A percentile compares a stretch with the other conserved stretches of the same genome.
phyloP scores from a whole-genome alignment of 148 eudicot genomes.

The Limonium bicolor region DNA sequence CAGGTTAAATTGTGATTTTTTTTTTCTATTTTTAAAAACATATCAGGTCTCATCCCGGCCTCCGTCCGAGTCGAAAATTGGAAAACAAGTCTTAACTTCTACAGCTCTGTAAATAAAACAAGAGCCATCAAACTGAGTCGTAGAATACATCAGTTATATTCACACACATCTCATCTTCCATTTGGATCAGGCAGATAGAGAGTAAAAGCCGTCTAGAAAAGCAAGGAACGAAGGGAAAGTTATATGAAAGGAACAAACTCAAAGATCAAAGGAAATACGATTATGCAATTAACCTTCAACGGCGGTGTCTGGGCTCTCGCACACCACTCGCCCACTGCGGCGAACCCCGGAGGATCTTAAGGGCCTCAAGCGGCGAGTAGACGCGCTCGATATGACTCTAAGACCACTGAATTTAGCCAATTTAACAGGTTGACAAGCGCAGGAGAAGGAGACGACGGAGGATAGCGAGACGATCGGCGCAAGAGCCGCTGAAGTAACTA shows the following conservation, averaged over 20 bases:
- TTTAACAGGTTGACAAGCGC: slow-evolving; percentile 13
- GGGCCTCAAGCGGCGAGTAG: slow-evolving; percentile 5
- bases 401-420: slow-evolving; percentile 30
- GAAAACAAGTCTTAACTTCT: no score
- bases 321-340: slow-evolving; percentile 27
- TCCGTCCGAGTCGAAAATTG: no score
- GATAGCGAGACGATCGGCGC: no score
- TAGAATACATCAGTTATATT: no score
- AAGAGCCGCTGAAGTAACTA: slow-evolving; percentile 13
- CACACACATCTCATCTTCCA: no score
- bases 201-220: no score
- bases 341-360: slow-evolving; percentile 11
- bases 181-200: no score
- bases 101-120: no score
- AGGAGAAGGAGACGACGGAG: slow-evolving; percentile 12
- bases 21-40: no score
- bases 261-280: not conserved
- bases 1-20: no score
- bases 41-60: no score
- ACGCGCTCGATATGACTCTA: slow-evolving; percentile 11
- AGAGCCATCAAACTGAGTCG: no score
- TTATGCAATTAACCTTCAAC: slow-evolving; percentile 39
- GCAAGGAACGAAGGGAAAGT: not conserved
- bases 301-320: slow-evolving; percentile 59
- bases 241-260: not conserved